Percentiles rank a stretch among this genome's conserved stretches.
These are phyloP conservation scores for Fusarium sp. DNA, from an alignment of 2,329 filamentous ascomycete species.

Conservation along the genomic window DNA sequence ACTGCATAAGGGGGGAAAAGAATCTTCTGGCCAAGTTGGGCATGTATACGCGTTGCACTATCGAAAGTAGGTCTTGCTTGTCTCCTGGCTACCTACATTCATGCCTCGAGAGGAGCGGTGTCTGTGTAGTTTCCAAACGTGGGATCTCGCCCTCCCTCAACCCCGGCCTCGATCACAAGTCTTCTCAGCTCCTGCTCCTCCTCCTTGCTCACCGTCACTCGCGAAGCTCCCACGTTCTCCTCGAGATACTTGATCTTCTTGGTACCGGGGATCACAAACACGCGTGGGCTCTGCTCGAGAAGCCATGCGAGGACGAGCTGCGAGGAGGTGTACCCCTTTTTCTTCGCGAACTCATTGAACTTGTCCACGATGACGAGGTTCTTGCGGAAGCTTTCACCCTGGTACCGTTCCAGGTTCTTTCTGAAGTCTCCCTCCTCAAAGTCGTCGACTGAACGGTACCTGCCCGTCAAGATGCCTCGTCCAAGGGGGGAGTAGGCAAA, in stretches of 20 bases:
- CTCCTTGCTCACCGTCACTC: constrained; percentile 49
- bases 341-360: constrained; percentile 47
- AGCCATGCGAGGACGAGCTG: constrained; percentile 75
- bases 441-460: constrained; percentile 59
- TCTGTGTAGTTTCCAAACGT: constrained; percentile 31
- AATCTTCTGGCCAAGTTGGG: neutral
- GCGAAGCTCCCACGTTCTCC: constrained; percentile 55
- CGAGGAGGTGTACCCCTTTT: constrained; percentile 66
- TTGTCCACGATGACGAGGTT: constrained; percentile 66
- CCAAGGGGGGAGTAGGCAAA: constrained; percentile 72
- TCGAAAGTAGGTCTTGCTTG: neutral
- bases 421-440: constrained; percentile 51
- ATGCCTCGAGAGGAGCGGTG: constrained; percentile 32
- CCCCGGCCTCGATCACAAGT: constrained; percentile 43
- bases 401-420: constrained; percentile 33
- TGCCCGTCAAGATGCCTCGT: constrained; percentile 67
- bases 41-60: constrained; percentile 19
- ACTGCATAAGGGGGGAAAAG: constrained; percentile 16
- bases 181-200: constrained; percentile 52
- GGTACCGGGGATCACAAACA: constrained; percentile 70
- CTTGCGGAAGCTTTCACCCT: constrained; percentile 51
- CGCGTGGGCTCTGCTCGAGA: constrained; percentile 68
- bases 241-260: constrained; percentile 61
- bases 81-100: neutral
- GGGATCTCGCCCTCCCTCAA: constrained; percentile 45